phyloP scores from a whole-genome alignment of 2,329 filamentous ascomycete genomes.

The Venturia asperata region DNA sequence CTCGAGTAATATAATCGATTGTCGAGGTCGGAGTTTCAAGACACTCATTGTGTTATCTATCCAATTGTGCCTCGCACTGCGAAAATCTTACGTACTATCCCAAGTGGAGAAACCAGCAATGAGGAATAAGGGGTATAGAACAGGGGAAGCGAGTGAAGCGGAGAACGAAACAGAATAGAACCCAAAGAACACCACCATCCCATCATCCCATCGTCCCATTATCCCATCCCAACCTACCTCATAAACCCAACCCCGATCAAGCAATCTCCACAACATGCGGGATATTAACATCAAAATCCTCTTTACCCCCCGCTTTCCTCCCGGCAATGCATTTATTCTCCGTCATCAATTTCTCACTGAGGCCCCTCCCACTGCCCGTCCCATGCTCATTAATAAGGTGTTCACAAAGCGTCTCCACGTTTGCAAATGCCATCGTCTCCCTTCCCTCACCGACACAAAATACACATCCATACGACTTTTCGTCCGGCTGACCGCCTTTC shows the following conservation, averaged over 20 bases:
- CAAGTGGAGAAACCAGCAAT: too few relatives aligned
- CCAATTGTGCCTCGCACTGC: too few relatives aligned
- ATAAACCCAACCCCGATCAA: background rate
- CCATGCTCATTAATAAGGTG: slow-evolving; percentile 34
- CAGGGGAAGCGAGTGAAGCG: background rate
- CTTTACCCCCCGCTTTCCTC: slow-evolving; percentile 27
- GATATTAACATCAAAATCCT: slow-evolving; percentile 35
- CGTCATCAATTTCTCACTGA: slow-evolving; percentile 26
- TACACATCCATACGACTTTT: slow-evolving; percentile 31
- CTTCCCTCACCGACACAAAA: slow-evolving; percentile 31
- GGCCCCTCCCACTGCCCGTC: slow-evolving; percentile 22
- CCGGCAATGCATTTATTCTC: slow-evolving; percentile 33
- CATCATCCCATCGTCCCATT: background rate
- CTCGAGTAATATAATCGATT: too few relatives aligned
- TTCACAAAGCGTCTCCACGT: slow-evolving; percentile 34
- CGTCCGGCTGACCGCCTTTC: slow-evolving; percentile 14
- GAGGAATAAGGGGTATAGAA: background rate
- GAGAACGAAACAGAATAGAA: background rate
- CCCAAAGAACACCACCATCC: background rate
- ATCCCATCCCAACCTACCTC: background rate
- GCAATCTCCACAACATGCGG: slow-evolving; percentile 15
- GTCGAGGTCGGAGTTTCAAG: too few relatives aligned
- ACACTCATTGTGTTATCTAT: too few relatives aligned
- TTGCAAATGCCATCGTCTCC: slow-evolving; percentile 31
- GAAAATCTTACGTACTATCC: too few relatives aligned